Evolutionary conservation across 2,329 filamentous ascomycete species (phyloP), one percentile per base, ranked within the genome.

Genomic region (Hypoxylon sp.): DNA sequence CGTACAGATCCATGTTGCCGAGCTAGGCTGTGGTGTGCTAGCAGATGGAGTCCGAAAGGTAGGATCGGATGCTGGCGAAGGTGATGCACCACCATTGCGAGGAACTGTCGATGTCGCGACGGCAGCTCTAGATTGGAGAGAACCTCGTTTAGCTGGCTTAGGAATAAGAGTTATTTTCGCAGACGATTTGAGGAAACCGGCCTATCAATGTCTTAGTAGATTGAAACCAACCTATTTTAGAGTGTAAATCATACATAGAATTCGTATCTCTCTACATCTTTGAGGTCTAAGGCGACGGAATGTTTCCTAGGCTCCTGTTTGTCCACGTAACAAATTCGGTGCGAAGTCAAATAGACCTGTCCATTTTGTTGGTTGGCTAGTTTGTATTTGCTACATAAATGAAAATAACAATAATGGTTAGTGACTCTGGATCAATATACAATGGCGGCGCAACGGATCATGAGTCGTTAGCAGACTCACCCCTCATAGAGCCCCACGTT

Each of bases 401-500:
- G 38, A 63, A 53, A 30, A 71, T 56, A 62, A 28, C 3, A 64
- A 30, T 14, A 19, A 55, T 45, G 30, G 49, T 65, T 56, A 70
- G 65, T 48, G 30, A 65, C 50, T 53, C n/a, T 17, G 38, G 17
- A 38, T 11, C 49, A 38, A 38, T 21, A 32, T 34, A 41, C 7
- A 28, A 58, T 25, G 53, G n/a, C 23, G 45, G 25, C 17, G 55
- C 21, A 32, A 52, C n/a, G 6, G 36, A 69, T 59, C 9, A 53
- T 19, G 38, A 25, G 53, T 64, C 19, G 23, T 23, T 23, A n/a
- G 28, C 19, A 50, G 55, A 83, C 90, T 82, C 86, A 97, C 94
- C 96, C 96, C 86, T 98, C 93, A 83, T 99, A 99, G 68, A 99
- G 86, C 73, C 96, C 96, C 75, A 99, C 94, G 80, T 93, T 94